Base-by-base conservation (phyloP, 179 eudicot species). In the Nepenthes alata region DNA sequence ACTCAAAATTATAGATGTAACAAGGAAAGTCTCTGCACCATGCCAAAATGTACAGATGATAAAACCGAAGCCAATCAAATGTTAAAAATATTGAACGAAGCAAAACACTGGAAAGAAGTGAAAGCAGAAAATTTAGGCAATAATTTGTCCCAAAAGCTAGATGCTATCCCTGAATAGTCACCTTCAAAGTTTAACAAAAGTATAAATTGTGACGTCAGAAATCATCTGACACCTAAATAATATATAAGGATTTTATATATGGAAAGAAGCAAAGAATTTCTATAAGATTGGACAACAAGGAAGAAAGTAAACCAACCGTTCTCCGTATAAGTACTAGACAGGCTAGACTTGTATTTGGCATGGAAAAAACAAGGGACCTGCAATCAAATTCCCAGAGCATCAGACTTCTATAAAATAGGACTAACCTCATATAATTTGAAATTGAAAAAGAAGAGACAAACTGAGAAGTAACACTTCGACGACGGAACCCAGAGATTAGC, bases 401-500 rank as follows among this genome's bases (percentile, higher is more conserved):
- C 45, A 65, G 65, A 61, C 52, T 12, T 25, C 34, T 3, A 11
- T 8, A 4, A 36, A 48, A 58, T 14, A 51, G 25, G 5, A 5
- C 4, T 7, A 41, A 35, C 39, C 49, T 54, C 12, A 11, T 1
- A 5, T 37, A 41, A 3, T 6, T 9, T 2, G 61, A 38, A 12
- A 38, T 1, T 38, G 13, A 34, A 34, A 55, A 11, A 13, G 36
- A 53, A 45, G 36, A 7, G 16, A 66, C 95, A 74, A 67, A 90
- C 97, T 65, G 95, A 90, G 62, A 80, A 77, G 67, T 68, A 67
- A 73, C 97, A 90, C 79, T 83, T 83, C 47, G 93, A 70, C 8
- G 97, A 90, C 45, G 97, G 97, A 53, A 90, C 83, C 97, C 97
- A 90, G 49, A 90, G 75, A 65, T 90, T 90, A 37, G 97, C 81